Evolutionary conservation across 1,284 basidiomycete species (phyloP), one percentile per base, ranked within the genome.

Genomic region (Tylopilus sp.): DNA sequence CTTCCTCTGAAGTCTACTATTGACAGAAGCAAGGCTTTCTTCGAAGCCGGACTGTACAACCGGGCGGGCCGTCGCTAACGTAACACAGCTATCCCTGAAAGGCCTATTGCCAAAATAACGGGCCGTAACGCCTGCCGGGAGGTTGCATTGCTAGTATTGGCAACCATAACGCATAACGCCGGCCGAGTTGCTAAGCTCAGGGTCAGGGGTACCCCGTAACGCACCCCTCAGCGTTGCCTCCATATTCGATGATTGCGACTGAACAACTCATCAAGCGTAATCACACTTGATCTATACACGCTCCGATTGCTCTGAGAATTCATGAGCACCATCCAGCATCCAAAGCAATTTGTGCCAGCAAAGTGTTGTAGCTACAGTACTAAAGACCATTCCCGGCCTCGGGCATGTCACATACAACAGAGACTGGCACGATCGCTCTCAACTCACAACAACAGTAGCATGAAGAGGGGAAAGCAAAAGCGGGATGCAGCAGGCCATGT

Each of bases 261-360:
- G 9, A n/a, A n/a, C n/a, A n/a, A n/a, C n/a, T n/a, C n/a, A n/a
- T n/a, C n/a, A n/a, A n/a, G n/a, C n/a, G n/a, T n/a, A n/a, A 29
- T 2, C 28, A 29, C 9, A 7, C 28, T 29, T 29, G 28, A 29
- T 29, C n/a, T 9, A 12, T 4, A n/a, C 1, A 3, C 15, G 6
- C 12, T 8, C 14, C 11, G 7, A 29, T n/a, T 28, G 11, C 21
- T 37, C 11, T 6, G 33, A 6, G 20, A 24, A 21, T 20, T 41
- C 39, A 52, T 17, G 21, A 37, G 15, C 42, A 44, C 24, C 14
- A 48, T 54, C 48, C 47, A 43, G 46, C 48, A 57, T 64, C 63
- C 63, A 65, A 64, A 59, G 60, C 52, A 52, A 57, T 55, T 51
- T 52, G 53, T 64, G 63, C 63, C 55, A 65, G 63, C 8, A 56